Base-by-base conservation (phyloP, 1,139 yeast genomes). In the Meyerozyma guilliermondii region DNA sequence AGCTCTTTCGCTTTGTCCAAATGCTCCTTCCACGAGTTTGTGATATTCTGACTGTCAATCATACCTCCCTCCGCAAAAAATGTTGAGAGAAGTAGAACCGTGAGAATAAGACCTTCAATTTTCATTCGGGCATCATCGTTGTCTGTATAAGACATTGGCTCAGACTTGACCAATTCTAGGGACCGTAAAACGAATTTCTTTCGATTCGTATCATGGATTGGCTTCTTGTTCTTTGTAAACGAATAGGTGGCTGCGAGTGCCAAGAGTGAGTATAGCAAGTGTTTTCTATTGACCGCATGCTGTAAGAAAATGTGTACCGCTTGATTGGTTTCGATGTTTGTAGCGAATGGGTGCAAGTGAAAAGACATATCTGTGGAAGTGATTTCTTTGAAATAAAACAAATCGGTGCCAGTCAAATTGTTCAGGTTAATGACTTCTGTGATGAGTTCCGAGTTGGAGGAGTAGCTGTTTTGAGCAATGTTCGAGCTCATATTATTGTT, bases 71-170 rank as follows among this genome's bases (percentile, higher is more conserved):
- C 54, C 27, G 50, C 50, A 23, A 49, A 50, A 14, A 50, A 44
- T 51, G 50, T 50, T 2, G 55, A 50, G 16, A 51, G 46, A 17
- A 48, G 34, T 9, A 52, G 43, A 39, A 52, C 54, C 10, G 56
- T 52, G 18, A 51, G 40, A 14, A 51, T 46, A 16, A 52, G 42
- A 22, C 54, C 55, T 42, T 52, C 56, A 35, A 52, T 49, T 40
- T 50, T 46, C 46, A 51, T 40, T 13, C 50, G 50, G 24, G 46
- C 42, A 39, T 46, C 40, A 17, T 46, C 49, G 30, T 50, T 43
- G 40, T 42, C 44, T 13, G 39, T 46, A 30, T 51, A 37, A 41
- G 49, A 50, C 24, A 47, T 45, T 29, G 51, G 51, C 7, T 52
- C 54, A 18, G 45, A 45, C 39, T 49, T 53, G 4, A 52, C 39